Base-by-base conservation (phyloP, 2,329 filamentous ascomycete genomes). In the Diaporthe nobilis region DNA sequence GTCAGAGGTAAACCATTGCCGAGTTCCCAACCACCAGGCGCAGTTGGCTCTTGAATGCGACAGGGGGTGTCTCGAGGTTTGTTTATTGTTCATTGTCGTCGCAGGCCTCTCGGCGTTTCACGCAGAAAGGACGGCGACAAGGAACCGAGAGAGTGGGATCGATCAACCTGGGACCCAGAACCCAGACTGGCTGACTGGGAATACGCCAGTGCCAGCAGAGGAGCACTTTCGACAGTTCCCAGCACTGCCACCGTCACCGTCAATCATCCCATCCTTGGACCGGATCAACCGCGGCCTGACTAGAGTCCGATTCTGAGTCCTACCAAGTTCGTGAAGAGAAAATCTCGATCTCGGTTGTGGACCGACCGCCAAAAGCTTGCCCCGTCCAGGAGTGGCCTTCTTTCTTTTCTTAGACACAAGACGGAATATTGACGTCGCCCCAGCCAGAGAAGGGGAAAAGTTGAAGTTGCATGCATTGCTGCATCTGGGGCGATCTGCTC, bases 71-170 rank as follows among this genome's bases (percentile, higher is more conserved):
- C 25, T 53, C 31, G 17, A 63, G 34, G 71, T 53, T 49, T 63
- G 47, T 44, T 65, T 42, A 37, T 34, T 25, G 58, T 44, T 73
- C 25, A 25, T 44, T 28, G 49, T 47, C 49, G 31, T 65, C 31
- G 71, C 55, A 65, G 71, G 71, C 71, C 71, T 73, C 71, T 55
- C 71, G 58, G 47, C 44, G 57, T 51, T 65, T 73, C 34, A 63
- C 15, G 20, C 47, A 44, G 47, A 55, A 37, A 73, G 47, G 63
- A 39, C 65, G 15, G 44, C 34, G 25, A 44, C 31, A n/a, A 65
- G 58, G 34, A 53, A 42, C 31, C 70, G 47, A 44, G 17, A 51
- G 7, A 17, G 63, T 68, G 31, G 63, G 47, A 39, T 28, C 65
- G 47, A 53, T 39, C 65, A 42, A 39, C 22, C 44, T 25, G 44